Conservation (phyloP, 768 basidiomycete species). For the Hirschioporus abietinus region DNA sequence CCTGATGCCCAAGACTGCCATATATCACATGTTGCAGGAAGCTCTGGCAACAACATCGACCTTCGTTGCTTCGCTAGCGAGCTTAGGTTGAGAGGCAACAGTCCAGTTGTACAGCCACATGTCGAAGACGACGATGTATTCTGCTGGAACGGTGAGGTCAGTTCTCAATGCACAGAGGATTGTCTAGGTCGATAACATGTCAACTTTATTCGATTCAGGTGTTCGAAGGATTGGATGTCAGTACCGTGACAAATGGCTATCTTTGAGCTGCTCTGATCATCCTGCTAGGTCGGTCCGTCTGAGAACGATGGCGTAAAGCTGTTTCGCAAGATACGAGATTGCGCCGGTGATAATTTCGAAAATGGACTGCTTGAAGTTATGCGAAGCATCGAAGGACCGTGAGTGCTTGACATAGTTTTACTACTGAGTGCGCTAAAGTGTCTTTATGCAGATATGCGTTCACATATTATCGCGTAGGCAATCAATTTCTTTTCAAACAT, state of each 20-base stretch:
- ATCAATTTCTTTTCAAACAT: not conserved
- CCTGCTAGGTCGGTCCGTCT: conserved; percentile 40
- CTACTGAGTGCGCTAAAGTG: conserved; percentile 2
- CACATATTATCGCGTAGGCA: conserved; percentile 66
- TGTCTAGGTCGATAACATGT: not conserved
- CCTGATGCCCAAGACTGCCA: conserved; percentile 53
- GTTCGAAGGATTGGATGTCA: conserved; percentile 76
- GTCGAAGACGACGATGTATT: conserved; percentile 48
- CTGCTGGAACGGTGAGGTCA: conserved; percentile 86
- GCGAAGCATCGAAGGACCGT: conserved; percentile 76
- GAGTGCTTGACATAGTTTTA: conserved; percentile 27
- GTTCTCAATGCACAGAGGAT: conserved; percentile 11
- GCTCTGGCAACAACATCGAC: conserved; percentile 14
- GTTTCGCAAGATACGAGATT: conserved; percentile 26
- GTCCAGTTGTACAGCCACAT: conserved; percentile 66
- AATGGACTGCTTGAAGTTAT: conserved; percentile 42
- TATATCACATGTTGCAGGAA: conserved; percentile 15
- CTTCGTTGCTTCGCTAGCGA: conserved; percentile 70
- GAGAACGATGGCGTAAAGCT: conserved; percentile 73
- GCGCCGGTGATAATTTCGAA: conserved; percentile 2
- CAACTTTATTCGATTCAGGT: conserved; percentile 34
- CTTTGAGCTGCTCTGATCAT: not conserved
- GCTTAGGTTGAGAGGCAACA: conserved; percentile 61
- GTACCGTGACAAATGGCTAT: conserved; percentile 12
- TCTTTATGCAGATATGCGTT: conserved; percentile 61